These are phyloP conservation scores for Boeremia exigua DNA, from an alignment of 2,329 filamentous ascomycete genomes.

Conservation along the genomic window DNA sequence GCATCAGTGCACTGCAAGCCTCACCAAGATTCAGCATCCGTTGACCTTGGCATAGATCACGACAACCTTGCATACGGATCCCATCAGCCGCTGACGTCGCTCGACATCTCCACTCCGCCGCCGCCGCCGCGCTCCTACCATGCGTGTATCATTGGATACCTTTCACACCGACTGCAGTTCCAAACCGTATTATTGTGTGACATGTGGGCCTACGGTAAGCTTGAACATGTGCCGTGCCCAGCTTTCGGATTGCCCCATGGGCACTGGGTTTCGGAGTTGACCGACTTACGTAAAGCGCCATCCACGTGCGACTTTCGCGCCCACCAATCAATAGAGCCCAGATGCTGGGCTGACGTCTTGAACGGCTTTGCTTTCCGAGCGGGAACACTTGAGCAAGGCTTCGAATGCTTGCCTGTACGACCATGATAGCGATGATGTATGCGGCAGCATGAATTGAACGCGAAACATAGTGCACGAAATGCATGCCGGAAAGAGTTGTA, in stretches of 20 bases:
- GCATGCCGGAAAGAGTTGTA: background rate
- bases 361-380: background rate
- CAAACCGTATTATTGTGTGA: slow-evolving; percentile 1
- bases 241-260: slow-evolving; percentile 4
- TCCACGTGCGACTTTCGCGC: background rate
- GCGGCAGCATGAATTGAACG: background rate
- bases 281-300: slow-evolving; percentile 12
- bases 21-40: background rate
- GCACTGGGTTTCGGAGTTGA: slow-evolving; percentile 4
- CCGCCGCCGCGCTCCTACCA: slow-evolving; percentile 11
- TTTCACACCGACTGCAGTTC: slow-evolving; percentile 6
- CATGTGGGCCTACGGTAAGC: slow-evolving; percentile 6
- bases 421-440: background rate
- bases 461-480: background rate
- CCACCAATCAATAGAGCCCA: background rate
- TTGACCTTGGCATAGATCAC: slow-evolving; percentile 3
- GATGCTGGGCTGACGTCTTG: slow-evolving; percentile 1
- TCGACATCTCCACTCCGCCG: slow-evolving; percentile 1
- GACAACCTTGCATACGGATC: background rate
- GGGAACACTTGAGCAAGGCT: background rate
- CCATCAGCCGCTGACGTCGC: slow-evolving; percentile 18
- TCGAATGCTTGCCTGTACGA: background rate
- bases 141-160: background rate
- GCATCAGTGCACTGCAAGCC: background rate
- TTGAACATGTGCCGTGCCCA: background rate